These are phyloP conservation scores for Podochytrium sp. DNA, from an alignment of 192 early-diverging fungal genomes.

Conservation along the genomic window DNA sequence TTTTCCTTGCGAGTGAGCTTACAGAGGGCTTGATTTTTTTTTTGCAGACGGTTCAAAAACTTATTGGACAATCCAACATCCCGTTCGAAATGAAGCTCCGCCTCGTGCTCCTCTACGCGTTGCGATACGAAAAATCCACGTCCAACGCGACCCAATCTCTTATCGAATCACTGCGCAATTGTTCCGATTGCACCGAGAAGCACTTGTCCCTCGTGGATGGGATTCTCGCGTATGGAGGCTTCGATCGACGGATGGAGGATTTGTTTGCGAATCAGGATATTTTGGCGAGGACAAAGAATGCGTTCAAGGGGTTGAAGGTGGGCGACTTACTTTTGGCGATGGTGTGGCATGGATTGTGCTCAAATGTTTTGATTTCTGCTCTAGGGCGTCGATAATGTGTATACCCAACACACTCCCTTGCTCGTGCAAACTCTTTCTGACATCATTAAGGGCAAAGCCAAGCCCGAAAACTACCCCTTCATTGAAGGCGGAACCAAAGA, in stretches of 20 bases:
- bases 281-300: slow-evolving; percentile 81
- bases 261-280: slow-evolving; percentile 88
- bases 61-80: slow-evolving; percentile 72
- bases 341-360: background rate
- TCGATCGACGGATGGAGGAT: slow-evolving; percentile 82
- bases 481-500: slow-evolving; percentile 63
- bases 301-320: slow-evolving; percentile 90
- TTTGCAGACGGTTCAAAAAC: slow-evolving; percentile 62
- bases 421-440: slow-evolving; percentile 79
- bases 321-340: background rate
- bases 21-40: background rate
- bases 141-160: slow-evolving; percentile 74
- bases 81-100: slow-evolving; percentile 76
- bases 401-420: slow-evolving; percentile 93
- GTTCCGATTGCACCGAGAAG: slow-evolving; percentile 71
- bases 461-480: slow-evolving; percentile 79
- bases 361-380: slow-evolving; percentile 7
- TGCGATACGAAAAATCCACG: slow-evolving; percentile 87
- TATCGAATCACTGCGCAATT: slow-evolving; percentile 69
- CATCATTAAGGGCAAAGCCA: slow-evolving; percentile 79
- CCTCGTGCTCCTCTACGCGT: slow-evolving; percentile 83
- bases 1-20: background rate
- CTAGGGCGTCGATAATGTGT: slow-evolving; percentile 96
- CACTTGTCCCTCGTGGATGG: slow-evolving; percentile 74
- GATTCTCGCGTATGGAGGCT: slow-evolving; percentile 78